These are phyloP conservation scores for Lasiodiplodia sp. DNA, from an alignment of 2,329 filamentous ascomycete species.

Conservation along the genomic window DNA sequence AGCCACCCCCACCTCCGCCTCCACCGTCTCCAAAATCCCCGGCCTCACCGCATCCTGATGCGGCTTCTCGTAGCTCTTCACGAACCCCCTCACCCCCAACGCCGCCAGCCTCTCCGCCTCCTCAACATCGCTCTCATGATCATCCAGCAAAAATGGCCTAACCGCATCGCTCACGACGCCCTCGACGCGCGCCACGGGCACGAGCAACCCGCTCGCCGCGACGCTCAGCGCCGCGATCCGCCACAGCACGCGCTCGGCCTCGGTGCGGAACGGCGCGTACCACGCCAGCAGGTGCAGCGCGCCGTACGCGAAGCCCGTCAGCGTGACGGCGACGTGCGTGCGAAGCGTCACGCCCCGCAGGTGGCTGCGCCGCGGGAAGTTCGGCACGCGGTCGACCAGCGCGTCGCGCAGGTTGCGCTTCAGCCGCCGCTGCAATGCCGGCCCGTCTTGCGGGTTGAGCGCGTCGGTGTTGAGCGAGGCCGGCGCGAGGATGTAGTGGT, in stretches of 20 bases:
- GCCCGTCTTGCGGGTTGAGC: not conserved
- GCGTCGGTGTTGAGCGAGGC: not conserved
- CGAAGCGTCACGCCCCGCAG: not conserved
- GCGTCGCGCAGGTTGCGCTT: not conserved
- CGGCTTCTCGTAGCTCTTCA: not conserved
- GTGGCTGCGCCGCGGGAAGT: conserved; percentile 10
- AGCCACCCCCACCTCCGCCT: not conserved
- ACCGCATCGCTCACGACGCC: not conserved
- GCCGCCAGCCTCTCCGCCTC: not conserved
- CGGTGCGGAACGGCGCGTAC: conserved; percentile 35
- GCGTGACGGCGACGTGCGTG: conserved; percentile 19
- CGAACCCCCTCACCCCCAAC: conserved; percentile 3
- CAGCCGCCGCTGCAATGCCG: not conserved
- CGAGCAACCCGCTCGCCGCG: conserved; percentile 29
- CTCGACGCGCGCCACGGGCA: conserved; percentile 11
- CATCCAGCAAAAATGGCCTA: conserved; percentile 36
- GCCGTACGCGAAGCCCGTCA: conserved; percentile 33
- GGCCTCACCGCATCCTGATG: not conserved
- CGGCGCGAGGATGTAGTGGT: conserved; percentile 1
- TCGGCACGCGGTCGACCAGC: conserved; percentile 6
- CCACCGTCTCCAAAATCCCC: not conserved
- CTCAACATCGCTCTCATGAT: not conserved
- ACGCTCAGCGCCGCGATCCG: conserved; percentile 1
- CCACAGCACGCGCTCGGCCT: conserved; percentile 33
- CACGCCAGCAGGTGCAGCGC: conserved; percentile 37